Evolutionary conservation across 768 basidiomycete genomes (phyloP).

Genomic region (Rhizopogon rudus): DNA sequence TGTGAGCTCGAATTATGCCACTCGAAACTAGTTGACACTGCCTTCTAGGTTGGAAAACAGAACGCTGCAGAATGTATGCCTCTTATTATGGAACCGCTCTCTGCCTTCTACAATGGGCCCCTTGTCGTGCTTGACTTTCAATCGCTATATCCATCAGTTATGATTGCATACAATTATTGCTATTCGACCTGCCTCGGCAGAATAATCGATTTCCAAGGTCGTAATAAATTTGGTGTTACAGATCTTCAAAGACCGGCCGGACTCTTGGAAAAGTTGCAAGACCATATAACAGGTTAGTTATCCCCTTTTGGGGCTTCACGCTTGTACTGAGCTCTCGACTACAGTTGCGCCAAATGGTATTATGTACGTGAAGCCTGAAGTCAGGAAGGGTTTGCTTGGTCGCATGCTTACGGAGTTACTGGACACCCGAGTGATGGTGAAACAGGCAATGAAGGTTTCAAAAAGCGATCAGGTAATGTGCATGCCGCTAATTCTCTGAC

Average conservation of each 20-base stretch:
- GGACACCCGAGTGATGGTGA: conserved; percentile 97
- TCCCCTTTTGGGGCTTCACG: neutral
- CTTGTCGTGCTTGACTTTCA: conserved; percentile 95
- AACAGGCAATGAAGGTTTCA: conserved; percentile 87
- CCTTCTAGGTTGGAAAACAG: conserved; percentile 80
- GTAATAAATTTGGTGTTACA: conserved; percentile 82
- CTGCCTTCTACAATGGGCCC: conserved; percentile 90
- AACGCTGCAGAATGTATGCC: conserved; percentile 97
- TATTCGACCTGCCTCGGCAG: conserved; percentile 96
- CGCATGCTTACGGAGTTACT: conserved; percentile 92
- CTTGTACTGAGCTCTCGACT: neutral
- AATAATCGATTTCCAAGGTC: conserved; percentile 79
- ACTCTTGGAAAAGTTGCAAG: conserved; percentile 61
- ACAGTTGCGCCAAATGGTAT: conserved; percentile 94
- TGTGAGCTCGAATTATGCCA: conserved; percentile 36
- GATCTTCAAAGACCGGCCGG: conserved; percentile 67
- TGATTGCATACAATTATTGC: conserved; percentile 98
- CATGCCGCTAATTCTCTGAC: neutral
- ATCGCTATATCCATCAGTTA: conserved; percentile 92
- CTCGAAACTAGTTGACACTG: neutral
- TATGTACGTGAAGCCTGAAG: conserved; percentile 82
- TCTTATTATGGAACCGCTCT: conserved; percentile 90
- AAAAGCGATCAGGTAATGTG: conserved; percentile 66
- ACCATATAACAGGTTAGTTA: conserved; percentile 68
- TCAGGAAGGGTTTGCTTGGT: conserved; percentile 80